Evolutionary conservation across 2,329 filamentous ascomycete genomes (phyloP), one percentile per base, ranked within the genome.

Genomic region (Colletotrichum tanaceti): DNA sequence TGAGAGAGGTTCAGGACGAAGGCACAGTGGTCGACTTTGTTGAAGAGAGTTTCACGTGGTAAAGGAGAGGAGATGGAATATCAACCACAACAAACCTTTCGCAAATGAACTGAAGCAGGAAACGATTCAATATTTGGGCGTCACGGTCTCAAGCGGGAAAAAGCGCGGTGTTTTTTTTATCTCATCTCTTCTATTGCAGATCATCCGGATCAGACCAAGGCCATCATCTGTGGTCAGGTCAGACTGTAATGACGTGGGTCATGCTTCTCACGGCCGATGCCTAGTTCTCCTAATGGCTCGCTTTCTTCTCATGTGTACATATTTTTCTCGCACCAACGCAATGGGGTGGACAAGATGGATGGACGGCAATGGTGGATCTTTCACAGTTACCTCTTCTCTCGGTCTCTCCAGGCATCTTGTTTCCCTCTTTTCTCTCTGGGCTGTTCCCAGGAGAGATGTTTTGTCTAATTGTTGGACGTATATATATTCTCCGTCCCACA

Each of bases 1-100:
- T 91, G 24, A 84, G 92, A 38, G 82, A 84, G 61, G 84, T 88
- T 4, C 87, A 92, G 76, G 86, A 90, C 67, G 80, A 85, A 22
- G 80, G 79, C 49, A 88, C 83, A 2, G 89, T 90, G 49, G 83
- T 94, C 18, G 91, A 94, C 76, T 93, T 93, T 74, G 83, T 92
- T 13, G 92, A 94, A 79, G 92, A 95, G 80, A 90, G 87, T 70
- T 95, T 95, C 74, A 90, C 88, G 1, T 89, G 87, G 87, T 89
- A 77, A 78, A 60, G 61, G 55, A 52, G 38, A 16, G 47, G 24
- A 13, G 18, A 54, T 22, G 18, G 44, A 58, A 60, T 22, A 52
- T 9, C 35, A n/a, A n/a, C 24, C 58, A 62, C 58, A 53, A 54
- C 38, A 5, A 43, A 53, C 24, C 47, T 49, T 49, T 46, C 35